A percentile compares a stretch with the other conserved stretches of the same genome.
These are phyloP conservation scores for Agarophyton chilense DNA, from an alignment of 23 red algal species.

Conservation along the genomic window DNA sequence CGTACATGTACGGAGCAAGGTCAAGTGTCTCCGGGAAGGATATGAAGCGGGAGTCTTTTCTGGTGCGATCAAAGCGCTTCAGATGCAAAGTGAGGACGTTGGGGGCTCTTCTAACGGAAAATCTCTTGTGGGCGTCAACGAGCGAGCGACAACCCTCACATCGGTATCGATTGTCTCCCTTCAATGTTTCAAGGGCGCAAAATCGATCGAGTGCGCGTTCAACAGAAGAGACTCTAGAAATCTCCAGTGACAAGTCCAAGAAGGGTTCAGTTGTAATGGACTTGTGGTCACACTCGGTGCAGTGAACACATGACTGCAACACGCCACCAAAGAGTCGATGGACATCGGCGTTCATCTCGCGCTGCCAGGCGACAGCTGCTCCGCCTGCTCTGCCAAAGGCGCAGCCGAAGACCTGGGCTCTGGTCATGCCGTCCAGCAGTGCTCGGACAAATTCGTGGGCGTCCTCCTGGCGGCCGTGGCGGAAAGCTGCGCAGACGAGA, in stretches of 20 bases:
- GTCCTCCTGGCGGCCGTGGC: slow-evolving; percentile 88
- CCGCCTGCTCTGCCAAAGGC: neutral
- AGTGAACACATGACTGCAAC: slow-evolving; percentile 64
- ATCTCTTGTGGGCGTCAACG: slow-evolving; percentile 70
- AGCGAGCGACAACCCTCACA: slow-evolving; percentile 68
- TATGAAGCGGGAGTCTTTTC: slow-evolving; percentile 61
- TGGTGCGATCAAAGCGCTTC: slow-evolving; percentile 80
- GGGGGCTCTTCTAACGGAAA: slow-evolving; percentile 67
- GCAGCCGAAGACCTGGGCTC: slow-evolving; percentile 55
- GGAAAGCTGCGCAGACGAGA: slow-evolving; percentile 65
- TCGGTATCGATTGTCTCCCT: slow-evolving; percentile 80
- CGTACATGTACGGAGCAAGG: slow-evolving; percentile 62
- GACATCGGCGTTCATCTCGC: slow-evolving; percentile 60
- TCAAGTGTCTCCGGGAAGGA: slow-evolving; percentile 61
- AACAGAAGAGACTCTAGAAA: slow-evolving; percentile 41
- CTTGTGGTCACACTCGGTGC: slow-evolving; percentile 52
- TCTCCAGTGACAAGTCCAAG: slow-evolving; percentile 89
- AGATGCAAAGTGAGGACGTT: slow-evolving; percentile 89
- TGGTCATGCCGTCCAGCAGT: slow-evolving; percentile 76
- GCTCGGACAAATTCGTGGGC: slow-evolving; percentile 95
- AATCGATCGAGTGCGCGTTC: slow-evolving; percentile 69
- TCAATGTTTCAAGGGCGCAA: slow-evolving; percentile 67
- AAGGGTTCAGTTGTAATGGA: slow-evolving; percentile 82
- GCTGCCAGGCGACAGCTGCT: slow-evolving; percentile 23
- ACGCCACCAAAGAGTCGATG: slow-evolving; percentile 89